Evolutionary conservation across 2,329 filamentous ascomycete genomes (phyloP), one percentile per base, ranked within the genome.

Genomic region (Aspergillus texensis): DNA sequence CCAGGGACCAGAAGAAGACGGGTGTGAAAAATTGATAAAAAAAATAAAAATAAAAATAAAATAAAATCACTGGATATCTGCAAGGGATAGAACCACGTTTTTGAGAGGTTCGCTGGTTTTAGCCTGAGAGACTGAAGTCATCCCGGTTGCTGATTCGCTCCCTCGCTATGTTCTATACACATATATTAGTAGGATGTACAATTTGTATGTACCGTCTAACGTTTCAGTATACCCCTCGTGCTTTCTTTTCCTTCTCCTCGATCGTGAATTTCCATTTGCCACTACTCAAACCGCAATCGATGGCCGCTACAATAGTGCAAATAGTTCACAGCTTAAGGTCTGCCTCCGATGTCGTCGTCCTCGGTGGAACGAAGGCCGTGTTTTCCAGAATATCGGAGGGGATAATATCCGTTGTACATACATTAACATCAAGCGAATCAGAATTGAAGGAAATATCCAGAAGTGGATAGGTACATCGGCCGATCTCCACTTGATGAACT

Each of bases 41-140:
- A 50, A 57, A 10, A 24, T 54, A 24, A n/a, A 32, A 39, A 32
- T 41, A 10, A 16, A 52, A 24, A 36, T 16, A 41, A 50, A 48
- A 12, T 28, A 32, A 46, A 6, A 34, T 21, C 26, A 50, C n/a
- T 57, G 32, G 34, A 41, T 10, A 54, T 48, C 60, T 43, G 48
- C 60, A 62, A 58, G 48, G 60, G 56, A 58, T 56, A 43, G 30
- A 55, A 48, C 60, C 60, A 62, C 60, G 60, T 62, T 62, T 53
- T 62, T 58, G 60, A 62, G 56, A 46, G 60, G 55, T 55, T 54
- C 56, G 32, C 21, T 58, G 12, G n/a, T 26, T 50, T 45, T 39
- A 39, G n/a, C 6, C 6, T 26, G 21, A 39, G 32, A 55, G 6
- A 11, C 12, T 16, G 32, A 26, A 39, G n/a, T 39, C 26, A 14